Evolutionary conservation across 2,329 filamentous ascomycete species (phyloP).

Genomic region (Huntiella omanensis): DNA sequence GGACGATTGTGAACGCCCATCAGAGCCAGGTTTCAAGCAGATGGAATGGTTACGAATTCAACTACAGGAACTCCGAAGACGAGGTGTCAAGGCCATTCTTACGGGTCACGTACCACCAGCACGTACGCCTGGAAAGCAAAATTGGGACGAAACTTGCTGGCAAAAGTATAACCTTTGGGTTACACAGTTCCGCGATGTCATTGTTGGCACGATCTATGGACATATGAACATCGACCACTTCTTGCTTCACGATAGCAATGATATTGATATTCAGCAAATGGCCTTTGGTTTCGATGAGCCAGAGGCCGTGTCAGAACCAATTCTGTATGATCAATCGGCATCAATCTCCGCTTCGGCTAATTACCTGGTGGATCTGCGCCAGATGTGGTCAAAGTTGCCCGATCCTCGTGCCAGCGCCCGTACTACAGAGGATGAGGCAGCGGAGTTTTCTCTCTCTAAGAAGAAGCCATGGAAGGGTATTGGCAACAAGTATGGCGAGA

Average conservation of each 20-base stretch:
- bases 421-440: conserved; percentile 4
- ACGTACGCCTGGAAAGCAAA: conserved; percentile 62
- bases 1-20: conserved; percentile 63
- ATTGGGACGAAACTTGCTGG: conserved; percentile 96
- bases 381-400: conserved; percentile 61
- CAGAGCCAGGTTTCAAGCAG: conserved; percentile 80
- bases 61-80: conserved; percentile 60
- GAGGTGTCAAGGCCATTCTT: conserved; percentile 84
- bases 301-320: conserved; percentile 5
- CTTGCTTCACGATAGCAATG: conserved; percentile 66
- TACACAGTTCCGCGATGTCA: conserved; percentile 75
- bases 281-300: conserved; percentile 12
- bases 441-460: conserved; percentile 19
- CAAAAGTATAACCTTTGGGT: conserved; percentile 91
- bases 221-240: conserved; percentile 99
- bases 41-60: conserved; percentile 92
- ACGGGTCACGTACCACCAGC: conserved; percentile 90
- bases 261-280: conserved; percentile 38
- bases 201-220: conserved; percentile 62
- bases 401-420: conserved; percentile 21
- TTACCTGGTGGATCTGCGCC: conserved; percentile 62
- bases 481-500: conserved; percentile 65
- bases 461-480: conserved; percentile 40
- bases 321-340: conserved; percentile 16
- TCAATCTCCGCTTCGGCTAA: conserved; percentile 28